Base-by-base conservation (phyloP, 1,284 basidiomycete genomes). In the Trametes hirsuta region DNA sequence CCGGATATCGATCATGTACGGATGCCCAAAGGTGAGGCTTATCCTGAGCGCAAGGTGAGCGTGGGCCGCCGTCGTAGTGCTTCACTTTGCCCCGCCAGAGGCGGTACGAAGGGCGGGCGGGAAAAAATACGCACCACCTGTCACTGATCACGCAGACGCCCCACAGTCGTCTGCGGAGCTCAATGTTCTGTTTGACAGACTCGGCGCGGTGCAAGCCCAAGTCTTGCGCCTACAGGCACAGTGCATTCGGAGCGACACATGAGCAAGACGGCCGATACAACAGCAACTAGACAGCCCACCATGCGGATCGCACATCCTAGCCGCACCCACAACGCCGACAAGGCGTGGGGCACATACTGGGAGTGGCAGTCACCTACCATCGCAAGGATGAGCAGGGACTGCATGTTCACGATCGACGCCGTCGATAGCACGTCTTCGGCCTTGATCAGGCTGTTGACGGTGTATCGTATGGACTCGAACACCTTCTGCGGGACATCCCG, bases 71-170 rank as follows among this genome's bases (percentile, higher is more conserved):
- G 14, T 37, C n/a, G 24, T 45, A 40, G 35, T 45, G 42, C 37
- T 30, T 35, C 30, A 14, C 8, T 42, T 18, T 18, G 18, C 56
- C 25, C 55, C 18, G 6, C 14, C n/a, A 15, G 10, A 25, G 15
- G 53, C 45, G 36, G 22, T 18, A 42, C 42, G 46, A 44, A 55
- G 42, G 50, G 48, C 14, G 47, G 37, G 55, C 25, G 24, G 50
- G 39, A 45, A 37, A 57, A 57, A 44, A 49, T 47, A 72, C 81
- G 68, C 74, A 92, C 94, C 95, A 97, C 76, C 94, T 80, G 76
- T 98, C 95, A 69, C 88, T 88, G 67, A 97, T 93, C 52, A 97
- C 86, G 75, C 94, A 97, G 35, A 88, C 87, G 15, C 90, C 92
- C 95, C 95, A 98, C 36, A 97, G 79, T 55, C 95, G 83, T 59